Base-by-base conservation (phyloP, 23 red algal species). In the Gracilaria domingensis region DNA sequence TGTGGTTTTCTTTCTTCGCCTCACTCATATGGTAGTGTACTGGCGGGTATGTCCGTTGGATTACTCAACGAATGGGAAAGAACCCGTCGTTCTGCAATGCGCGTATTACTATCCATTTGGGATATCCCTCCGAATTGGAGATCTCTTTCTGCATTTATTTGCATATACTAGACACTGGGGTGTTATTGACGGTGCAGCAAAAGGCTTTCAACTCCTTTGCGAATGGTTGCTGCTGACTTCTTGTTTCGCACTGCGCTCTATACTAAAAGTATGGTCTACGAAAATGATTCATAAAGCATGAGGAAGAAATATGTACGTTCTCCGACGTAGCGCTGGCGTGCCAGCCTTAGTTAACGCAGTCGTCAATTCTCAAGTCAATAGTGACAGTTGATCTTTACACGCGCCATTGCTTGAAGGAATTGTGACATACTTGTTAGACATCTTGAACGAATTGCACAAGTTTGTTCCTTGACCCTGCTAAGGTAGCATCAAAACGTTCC, bases 141-240 rank as follows among this genome's bases (percentile, higher is more conserved):
- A 79, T 57, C 23, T 88, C 1, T 88, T 60, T 61, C 21, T 76
- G 47, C 29, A 61, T 33, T 26, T 88, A 24, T 88, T 88, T 38
- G 74, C 53, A 3, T 79, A 61, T 24, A 88, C 85, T 0, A 88
- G 85, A 65, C 85, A 88, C 74, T 88, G 85, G 85, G 85, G 85
- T 44, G 69, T 78, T 47, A 88, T 88, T 34, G 85, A 88, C 34
- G 85, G 85, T 14, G 85, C 85, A 4, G 70, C 85, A 39, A 70
- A 88, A 55, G 85, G 85, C 47, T 77, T 88, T 66, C 85, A 88
- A 69, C 69, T 88, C 32, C 69, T 88, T 57, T 88, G 85, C 59
- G 85, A 88, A 66, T 29, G 69, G 12, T 62, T 88, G 24, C 50
- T 78, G 20, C 50, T 37, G 18, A 34, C 29, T 21, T 34, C 39